phyloP scores from a whole-genome alignment of 805 yeast genomes.

The Candida stauntonica region DNA sequence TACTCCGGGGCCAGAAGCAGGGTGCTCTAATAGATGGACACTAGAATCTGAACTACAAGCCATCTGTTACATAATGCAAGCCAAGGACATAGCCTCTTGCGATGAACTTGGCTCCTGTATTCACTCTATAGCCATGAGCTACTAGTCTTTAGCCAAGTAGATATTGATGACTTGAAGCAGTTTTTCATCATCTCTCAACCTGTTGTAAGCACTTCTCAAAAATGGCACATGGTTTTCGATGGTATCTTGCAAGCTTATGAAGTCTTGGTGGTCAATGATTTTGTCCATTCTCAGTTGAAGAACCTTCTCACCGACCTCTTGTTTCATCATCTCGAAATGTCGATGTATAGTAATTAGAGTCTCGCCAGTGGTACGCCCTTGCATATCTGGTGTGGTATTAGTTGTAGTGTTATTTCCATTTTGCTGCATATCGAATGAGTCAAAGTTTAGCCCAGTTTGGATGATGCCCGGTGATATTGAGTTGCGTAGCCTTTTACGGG shows the following conservation, averaged over 20 bases:
- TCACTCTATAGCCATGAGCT: too few species aligned
- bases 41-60: too few species aligned
- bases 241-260: slow-evolving; percentile 14
- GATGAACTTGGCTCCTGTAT: too few species aligned
- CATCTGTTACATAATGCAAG: too few species aligned
- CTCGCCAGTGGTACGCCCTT: slow-evolving; percentile 18
- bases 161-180: slow-evolving; percentile 20
- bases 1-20: too few species aligned
- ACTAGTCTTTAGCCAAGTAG: slow-evolving; percentile 17
- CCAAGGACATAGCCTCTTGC: too few species aligned
- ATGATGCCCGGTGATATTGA: slow-evolving; percentile 7
- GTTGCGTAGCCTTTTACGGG: slow-evolving; percentile 9
- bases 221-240: slow-evolving; percentile 20
- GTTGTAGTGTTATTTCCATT: background rate
- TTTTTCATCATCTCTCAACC: slow-evolving; percentile 18
- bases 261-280: slow-evolving; percentile 18
- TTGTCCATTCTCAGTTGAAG: slow-evolving; percentile 17
- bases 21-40: too few species aligned
- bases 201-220: slow-evolving; percentile 21
- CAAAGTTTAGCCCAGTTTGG: slow-evolving; percentile 10
- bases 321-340: slow-evolving; percentile 22
- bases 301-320: slow-evolving; percentile 19
- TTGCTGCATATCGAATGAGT: slow-evolving; percentile 10
- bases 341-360: slow-evolving; percentile 21
- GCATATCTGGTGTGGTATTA: background rate